Percentiles rank a stretch among this genome's conserved stretches.
Conservation (phyloP, 2,329 filamentous ascomycete genomes). For the Aspergillus vadensis region DNA sequence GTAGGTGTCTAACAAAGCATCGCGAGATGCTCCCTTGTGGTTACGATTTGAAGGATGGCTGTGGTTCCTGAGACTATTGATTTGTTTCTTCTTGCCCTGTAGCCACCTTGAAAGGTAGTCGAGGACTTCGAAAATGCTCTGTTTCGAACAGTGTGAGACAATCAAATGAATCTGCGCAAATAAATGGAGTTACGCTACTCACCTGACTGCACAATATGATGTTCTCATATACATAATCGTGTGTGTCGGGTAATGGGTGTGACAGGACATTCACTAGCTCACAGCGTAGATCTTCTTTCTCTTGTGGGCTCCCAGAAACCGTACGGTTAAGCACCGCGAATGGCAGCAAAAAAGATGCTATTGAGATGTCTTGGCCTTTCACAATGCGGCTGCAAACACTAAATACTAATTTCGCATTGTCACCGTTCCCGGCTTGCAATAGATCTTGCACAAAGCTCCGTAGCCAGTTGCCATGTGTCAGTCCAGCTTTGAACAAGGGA, state of each 20-base stretch:
- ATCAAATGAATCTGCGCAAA: background rate
- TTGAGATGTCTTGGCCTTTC: conserved; percentile 79
- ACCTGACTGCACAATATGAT: conserved; percentile 87
- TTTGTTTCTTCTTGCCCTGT: conserved; percentile 69
- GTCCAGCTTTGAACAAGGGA: conserved; percentile 71
- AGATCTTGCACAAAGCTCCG: conserved; percentile 78
- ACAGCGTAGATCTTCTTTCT: conserved; percentile 65
- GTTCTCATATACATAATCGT: conserved; percentile 68
- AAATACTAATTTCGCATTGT: conserved; percentile 76
- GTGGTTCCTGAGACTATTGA: conserved; percentile 35
- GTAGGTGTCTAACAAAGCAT: conserved; percentile 35
- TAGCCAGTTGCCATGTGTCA: conserved; percentile 79
- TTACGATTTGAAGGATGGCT: conserved; percentile 31
- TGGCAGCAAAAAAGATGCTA: conserved; percentile 84
- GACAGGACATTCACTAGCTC: conserved; percentile 78
- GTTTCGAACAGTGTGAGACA: background rate
- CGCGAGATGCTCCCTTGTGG: conserved; percentile 30
- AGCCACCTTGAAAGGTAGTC: conserved; percentile 93
- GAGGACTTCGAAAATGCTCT: conserved; percentile 86
- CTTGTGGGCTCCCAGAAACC: conserved; percentile 67
- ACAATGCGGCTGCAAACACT: conserved; percentile 79
- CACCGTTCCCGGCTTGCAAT: conserved; percentile 72
- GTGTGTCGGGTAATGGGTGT: conserved; percentile 56
- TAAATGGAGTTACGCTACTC: conserved; percentile 31
- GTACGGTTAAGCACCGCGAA: conserved; percentile 84